Conservation (phyloP, 1,139 yeast species). For the Pichiaceae sp. region DNA sequence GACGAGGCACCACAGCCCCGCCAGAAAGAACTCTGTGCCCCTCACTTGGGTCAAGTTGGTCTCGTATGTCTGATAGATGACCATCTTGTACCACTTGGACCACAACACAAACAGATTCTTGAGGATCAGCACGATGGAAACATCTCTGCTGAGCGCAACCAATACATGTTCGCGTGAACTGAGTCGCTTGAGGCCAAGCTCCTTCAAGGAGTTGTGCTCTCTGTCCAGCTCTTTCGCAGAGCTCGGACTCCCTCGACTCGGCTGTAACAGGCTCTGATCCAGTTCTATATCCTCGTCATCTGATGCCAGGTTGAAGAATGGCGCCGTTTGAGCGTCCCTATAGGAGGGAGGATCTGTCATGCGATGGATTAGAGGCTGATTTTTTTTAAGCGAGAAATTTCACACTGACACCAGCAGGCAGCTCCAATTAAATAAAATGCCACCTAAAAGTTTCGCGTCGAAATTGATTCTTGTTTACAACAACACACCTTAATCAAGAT, state of each 20-base stretch:
- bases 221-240: slow-evolving; percentile 19
- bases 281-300: slow-evolving; percentile 4
- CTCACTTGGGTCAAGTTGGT: slow-evolving; percentile 43
- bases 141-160: slow-evolving; percentile 63
- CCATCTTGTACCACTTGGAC: slow-evolving; percentile 17
- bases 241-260: slow-evolving; percentile 19
- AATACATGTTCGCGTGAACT: slow-evolving; percentile 73
- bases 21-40: slow-evolving; percentile 60
- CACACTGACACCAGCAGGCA: too few relatives aligned
- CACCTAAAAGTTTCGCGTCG: background rate
- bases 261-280: slow-evolving; percentile 1
- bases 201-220: slow-evolving; percentile 34
- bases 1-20: slow-evolving; percentile 79
- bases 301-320: background rate
- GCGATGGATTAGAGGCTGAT: background rate
- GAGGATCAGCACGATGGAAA: slow-evolving; percentile 35
- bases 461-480: background rate
- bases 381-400: background rate
- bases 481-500: background rate
- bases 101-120: slow-evolving; percentile 20
- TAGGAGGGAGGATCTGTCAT: background rate
- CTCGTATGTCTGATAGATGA: slow-evolving; percentile 8
- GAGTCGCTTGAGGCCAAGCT: slow-evolving; percentile 55
- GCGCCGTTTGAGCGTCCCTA: background rate
- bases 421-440: too few relatives aligned